Evolutionary conservation across 805 yeast genomes (phyloP).

Genomic region (Metschnikowia drakensbergensis): DNA sequence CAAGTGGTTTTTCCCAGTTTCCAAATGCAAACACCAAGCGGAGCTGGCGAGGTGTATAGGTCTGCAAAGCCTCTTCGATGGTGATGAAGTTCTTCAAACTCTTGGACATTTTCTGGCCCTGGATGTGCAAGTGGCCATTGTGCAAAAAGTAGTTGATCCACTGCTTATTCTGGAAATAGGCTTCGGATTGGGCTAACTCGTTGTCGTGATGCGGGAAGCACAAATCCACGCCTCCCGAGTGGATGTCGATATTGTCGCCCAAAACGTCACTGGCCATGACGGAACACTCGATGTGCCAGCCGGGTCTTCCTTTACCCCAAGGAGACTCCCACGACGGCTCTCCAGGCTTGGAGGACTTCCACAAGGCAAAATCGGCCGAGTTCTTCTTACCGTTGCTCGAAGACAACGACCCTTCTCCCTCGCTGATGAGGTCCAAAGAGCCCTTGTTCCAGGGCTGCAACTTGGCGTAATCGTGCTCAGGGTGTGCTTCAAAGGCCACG

Average conservation of each 20-base stretch:
- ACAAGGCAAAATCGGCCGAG: slow-evolving; percentile 86
- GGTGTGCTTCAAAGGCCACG: slow-evolving; percentile 64
- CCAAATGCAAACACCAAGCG: slow-evolving; percentile 87
- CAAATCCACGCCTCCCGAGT: slow-evolving; percentile 94
- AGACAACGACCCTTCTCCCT: slow-evolving; percentile 87
- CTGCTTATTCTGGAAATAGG: slow-evolving; percentile 80
- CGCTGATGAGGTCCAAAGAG: slow-evolving; percentile 75
- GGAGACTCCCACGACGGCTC: slow-evolving; percentile 95
- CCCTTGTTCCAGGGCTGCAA: slow-evolving; percentile 98
- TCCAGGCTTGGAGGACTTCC: slow-evolving; percentile 96
- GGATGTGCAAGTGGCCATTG: slow-evolving; percentile 96
- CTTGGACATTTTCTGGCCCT: slow-evolving; percentile 98
- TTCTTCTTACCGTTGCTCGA: slow-evolving; percentile 58
- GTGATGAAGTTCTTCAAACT: slow-evolving; percentile 93
- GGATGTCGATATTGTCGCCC: slow-evolving; percentile 85
- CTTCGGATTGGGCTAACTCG: slow-evolving; percentile 96
- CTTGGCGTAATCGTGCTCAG: slow-evolving; percentile 84
- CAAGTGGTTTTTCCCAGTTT: slow-evolving; percentile 90
- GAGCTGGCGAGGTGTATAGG: slow-evolving; percentile 73
- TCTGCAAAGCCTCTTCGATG: slow-evolving; percentile 79
- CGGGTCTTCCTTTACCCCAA: slow-evolving; percentile 98
- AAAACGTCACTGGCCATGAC: slow-evolving; percentile 94
- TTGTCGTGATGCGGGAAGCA: slow-evolving; percentile 99
- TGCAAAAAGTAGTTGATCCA: slow-evolving; percentile 98
- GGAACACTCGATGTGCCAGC: slow-evolving; percentile 99